Evolutionary conservation across 176 grass and related monocot species (phyloP).

Genomic region (Ananas comosus): DNA sequence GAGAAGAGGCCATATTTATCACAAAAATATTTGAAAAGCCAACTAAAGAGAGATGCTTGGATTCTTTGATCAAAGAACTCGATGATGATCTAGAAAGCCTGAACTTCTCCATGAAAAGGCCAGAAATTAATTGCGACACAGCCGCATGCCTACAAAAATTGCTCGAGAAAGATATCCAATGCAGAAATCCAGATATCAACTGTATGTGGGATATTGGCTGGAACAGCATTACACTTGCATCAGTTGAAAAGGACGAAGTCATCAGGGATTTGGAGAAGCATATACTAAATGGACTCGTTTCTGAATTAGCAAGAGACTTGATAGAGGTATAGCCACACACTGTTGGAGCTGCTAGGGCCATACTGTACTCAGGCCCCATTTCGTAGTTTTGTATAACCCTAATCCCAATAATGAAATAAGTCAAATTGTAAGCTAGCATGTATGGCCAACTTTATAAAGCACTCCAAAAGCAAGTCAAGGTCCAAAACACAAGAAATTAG

Average conservation of each 20-base stretch:
- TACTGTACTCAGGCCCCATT: neutral
- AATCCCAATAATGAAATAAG: no score
- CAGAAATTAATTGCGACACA: neutral
- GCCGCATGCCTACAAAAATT: slow-evolving; percentile 36
- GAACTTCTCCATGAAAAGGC: slow-evolving; percentile 24
- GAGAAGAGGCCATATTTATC: slow-evolving; percentile 25
- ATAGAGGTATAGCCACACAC: slow-evolving; percentile 10
- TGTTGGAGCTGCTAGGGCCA: neutral
- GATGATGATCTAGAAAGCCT: slow-evolving; percentile 57
- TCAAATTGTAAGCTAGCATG: no score
- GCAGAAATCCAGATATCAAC: slow-evolving; percentile 51
- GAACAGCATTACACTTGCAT: slow-evolving; percentile 25
- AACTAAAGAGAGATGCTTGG: slow-evolving; percentile 23
- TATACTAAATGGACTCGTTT: slow-evolving; percentile 62
- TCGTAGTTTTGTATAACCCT: no score
- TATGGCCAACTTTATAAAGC: no score
- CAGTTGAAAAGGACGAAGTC: slow-evolving; percentile 40
- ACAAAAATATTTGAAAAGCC: neutral
- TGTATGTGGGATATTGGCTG: slow-evolving; percentile 77
- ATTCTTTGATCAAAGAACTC: slow-evolving; percentile 62
- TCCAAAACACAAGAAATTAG: no score
- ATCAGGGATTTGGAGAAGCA: slow-evolving; percentile 60
- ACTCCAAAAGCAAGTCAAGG: neutral
- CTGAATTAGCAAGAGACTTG: slow-evolving; percentile 63
- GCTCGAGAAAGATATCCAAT: slow-evolving; percentile 51